Evolutionary conservation across 768 basidiomycete genomes (phyloP), one percentile per base, ranked within the genome.

Genomic region (Pleurotus citrinopileatus): DNA sequence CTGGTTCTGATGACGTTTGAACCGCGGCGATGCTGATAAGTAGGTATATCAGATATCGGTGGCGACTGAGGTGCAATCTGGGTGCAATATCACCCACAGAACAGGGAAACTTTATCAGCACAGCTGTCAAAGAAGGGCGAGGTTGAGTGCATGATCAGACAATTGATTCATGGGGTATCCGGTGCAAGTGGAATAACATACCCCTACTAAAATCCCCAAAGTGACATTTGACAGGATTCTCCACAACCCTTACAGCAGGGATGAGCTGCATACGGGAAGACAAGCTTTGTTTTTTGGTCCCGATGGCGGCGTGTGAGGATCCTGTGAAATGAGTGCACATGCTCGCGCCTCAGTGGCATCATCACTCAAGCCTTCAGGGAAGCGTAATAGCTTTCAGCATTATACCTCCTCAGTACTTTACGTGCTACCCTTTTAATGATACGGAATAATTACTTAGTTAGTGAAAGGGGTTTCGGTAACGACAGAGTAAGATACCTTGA

Each of bases 211-310:
- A 15, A n/a, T 37, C 48, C 22, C 48, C 20, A 17, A 44, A 36
- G 17, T 40, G 38, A 40, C 38, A 40, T 15, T 36, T 10, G 48
- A 51, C 48, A 51, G 48, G 29, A 23, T 38, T 51, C 48, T 51
- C 48, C 48, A 34, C 48, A 51, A 37, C 48, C 48, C 48, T 34
- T 51, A 3, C 27, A n/a, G 19, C 48, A 38, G 48, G 48, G 48
- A 25, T 47, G 25, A n/a, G n/a, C n/a, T 15, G 15, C n/a, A 47
- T 19, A 25, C 45, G 45, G 26, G 25, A 46, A 40, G 38, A 5
- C 38, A 13, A 40, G 38, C 38, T 40, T 17, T 40, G 15, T 15
- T 10, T n/a, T n/a, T n/a, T n/a, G 28, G 17, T 51, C 48, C 34
- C 29, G 32, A 23, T 34, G 48, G 15, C 48, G 45, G 45, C 45